Percentiles rank a stretch among this genome's conserved stretches.
Conservation (phyloP, 1,284 basidiomycete species). For the Laetiporus sulphureus region DNA sequence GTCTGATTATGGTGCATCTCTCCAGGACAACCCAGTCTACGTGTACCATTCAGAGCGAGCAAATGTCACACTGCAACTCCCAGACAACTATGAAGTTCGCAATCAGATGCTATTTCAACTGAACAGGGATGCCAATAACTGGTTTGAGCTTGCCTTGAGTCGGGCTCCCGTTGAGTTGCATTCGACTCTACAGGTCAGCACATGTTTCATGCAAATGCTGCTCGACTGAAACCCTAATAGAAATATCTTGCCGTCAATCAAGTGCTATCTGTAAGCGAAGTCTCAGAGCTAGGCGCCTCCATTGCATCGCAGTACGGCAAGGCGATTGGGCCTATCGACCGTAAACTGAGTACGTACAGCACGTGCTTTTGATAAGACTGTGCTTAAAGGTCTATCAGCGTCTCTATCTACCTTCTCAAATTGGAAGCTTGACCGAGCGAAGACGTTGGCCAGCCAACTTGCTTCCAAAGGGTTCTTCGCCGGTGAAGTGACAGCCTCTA, state of each 20-base stretch:
- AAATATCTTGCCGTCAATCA: conserved; percentile 79
- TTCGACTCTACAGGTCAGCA: conserved; percentile 77
- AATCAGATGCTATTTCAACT: conserved; percentile 80
- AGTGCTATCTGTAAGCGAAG: conserved; percentile 57
- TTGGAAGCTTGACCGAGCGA: conserved; percentile 71
- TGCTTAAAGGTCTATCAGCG: conserved; percentile 29
- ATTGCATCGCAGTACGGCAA: conserved; percentile 83
- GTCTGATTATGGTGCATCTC: conserved; percentile 4
- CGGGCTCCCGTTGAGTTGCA: conserved; percentile 91
- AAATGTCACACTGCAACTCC: conserved; percentile 72
- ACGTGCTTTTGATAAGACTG: no score
- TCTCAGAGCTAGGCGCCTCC: conserved; percentile 85
- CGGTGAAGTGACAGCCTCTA: conserved; percentile 81
- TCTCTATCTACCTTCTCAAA: conserved; percentile 54
- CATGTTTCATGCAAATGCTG: neutral
- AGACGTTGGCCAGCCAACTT: conserved; percentile 72
- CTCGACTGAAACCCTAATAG: conserved; percentile 31
- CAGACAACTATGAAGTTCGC: conserved; percentile 83
- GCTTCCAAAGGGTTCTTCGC: conserved; percentile 82
- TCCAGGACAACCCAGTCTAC: conserved; percentile 83
- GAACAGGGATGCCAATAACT: conserved; percentile 67
- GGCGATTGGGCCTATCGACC: conserved; percentile 71
- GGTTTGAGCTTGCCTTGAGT: conserved; percentile 82
- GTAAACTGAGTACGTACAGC: conserved; percentile 68
- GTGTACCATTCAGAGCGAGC: conserved; percentile 78